Conservation (phyloP, 495 filamentous ascomycete genomes). For the Penicillium atrosanguineum region DNA sequence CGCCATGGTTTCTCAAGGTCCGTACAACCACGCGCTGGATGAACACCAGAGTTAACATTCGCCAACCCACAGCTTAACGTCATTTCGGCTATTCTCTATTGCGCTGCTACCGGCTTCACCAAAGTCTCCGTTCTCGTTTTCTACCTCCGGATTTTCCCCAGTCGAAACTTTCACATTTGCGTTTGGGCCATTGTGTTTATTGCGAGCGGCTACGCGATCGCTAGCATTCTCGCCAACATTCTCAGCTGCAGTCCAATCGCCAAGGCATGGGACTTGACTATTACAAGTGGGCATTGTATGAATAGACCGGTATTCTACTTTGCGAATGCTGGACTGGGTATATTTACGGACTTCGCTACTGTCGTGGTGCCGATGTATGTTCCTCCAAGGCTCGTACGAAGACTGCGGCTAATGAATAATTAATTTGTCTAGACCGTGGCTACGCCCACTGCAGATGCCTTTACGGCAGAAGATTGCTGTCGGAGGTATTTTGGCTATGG, state of each 20-base stretch:
- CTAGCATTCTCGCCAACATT: slow-evolving; percentile 34
- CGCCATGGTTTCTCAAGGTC: slow-evolving; percentile 21
- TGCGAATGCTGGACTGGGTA: slow-evolving; percentile 34
- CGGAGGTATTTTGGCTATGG: slow-evolving; percentile 26
- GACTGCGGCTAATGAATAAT: background rate
- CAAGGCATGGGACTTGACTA: slow-evolving; percentile 29
- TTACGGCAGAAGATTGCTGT: slow-evolving; percentile 30
- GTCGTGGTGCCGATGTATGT: slow-evolving; percentile 38
- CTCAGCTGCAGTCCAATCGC: slow-evolving; percentile 31
- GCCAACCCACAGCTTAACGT: slow-evolving; percentile 21
- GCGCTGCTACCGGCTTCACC: slow-evolving; percentile 35
- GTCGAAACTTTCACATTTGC: slow-evolving; percentile 28
- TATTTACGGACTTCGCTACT: slow-evolving; percentile 38
- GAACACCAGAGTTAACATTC: background rate
- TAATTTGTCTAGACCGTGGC: slow-evolving; percentile 21
- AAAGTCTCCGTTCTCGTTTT: slow-evolving; percentile 47
- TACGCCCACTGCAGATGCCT: slow-evolving; percentile 35
- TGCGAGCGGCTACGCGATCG: slow-evolving; percentile 33
- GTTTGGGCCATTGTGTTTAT: slow-evolving; percentile 34
- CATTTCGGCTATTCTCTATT: slow-evolving; percentile 33
- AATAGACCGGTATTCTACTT: slow-evolving; percentile 33
- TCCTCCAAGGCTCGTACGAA: background rate
- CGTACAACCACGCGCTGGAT: background rate
- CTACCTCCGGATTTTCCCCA: slow-evolving; percentile 49
- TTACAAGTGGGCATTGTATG: slow-evolving; percentile 26